phyloP scores from a whole-genome alignment of 2,329 filamentous ascomycete genomes.

The Coniochaeta sp. region DNA sequence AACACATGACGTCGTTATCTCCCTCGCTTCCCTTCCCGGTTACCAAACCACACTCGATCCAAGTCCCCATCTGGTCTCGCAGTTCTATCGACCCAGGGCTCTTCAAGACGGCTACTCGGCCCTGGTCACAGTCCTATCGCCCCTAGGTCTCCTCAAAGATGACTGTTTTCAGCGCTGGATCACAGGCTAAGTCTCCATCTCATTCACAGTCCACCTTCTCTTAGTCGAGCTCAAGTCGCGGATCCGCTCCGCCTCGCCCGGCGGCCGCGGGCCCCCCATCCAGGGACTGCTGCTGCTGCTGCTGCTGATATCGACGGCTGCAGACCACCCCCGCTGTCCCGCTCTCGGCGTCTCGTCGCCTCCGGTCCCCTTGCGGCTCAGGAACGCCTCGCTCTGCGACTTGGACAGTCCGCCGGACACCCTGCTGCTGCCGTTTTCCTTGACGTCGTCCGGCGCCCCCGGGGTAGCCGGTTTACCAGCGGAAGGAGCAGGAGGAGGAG shows the following conservation, averaged over 20 bases:
- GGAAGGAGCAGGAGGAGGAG: too few species aligned
- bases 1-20: neutral
- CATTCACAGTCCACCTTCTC: constrained; percentile 49
- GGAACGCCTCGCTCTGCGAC: neutral
- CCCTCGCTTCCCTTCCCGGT: neutral
- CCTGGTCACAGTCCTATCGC: too few species aligned
- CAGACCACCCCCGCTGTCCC: constrained; percentile 18
- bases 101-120: too few species aligned
- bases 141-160: too few species aligned
- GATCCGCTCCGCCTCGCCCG: constrained; percentile 35
- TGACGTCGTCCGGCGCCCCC: constrained; percentile 7
- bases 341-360: constrained; percentile 25
- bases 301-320: too few species aligned
- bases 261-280: constrained; percentile 31
- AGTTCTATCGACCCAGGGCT: too few species aligned
- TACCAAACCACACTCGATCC: too few species aligned
- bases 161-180: too few species aligned
- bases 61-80: too few species aligned
- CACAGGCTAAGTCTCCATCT: constrained; percentile 16
- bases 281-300: constrained; percentile 35
- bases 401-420: neutral
- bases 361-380: constrained; percentile 8
- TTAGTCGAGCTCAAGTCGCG: constrained; percentile 40
- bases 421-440: neutral
- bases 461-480: too few species aligned